phyloP scores from a whole-genome alignment of 768 basidiomycete genomes.

The Scleroderma citrinum region DNA sequence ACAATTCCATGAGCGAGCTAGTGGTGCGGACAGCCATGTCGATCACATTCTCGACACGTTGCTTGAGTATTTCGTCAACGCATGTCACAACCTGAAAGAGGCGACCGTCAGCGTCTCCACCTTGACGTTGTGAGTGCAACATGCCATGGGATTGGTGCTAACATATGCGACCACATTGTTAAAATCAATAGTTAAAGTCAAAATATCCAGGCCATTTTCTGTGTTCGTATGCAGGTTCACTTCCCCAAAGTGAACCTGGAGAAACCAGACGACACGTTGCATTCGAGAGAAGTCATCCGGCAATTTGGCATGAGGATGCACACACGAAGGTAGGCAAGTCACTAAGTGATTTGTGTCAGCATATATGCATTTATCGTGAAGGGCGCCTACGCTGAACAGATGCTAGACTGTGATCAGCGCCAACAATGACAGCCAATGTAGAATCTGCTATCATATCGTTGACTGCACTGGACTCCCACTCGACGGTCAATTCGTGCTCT shows the following conservation, averaged over 20 bases:
- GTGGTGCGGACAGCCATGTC: slow-evolving; percentile 83
- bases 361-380: background rate
- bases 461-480: slow-evolving; percentile 89
- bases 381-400: slow-evolving; percentile 78
- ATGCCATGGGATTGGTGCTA: slow-evolving; percentile 68
- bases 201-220: slow-evolving; percentile 38
- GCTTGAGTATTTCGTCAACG: slow-evolving; percentile 55
- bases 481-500: slow-evolving; percentile 74
- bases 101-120: background rate
- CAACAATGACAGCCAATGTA: slow-evolving; percentile 77
- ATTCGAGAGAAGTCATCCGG: slow-evolving; percentile 38
- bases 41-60: slow-evolving; percentile 76
- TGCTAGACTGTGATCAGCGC: slow-evolving; percentile 89
- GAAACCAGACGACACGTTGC: slow-evolving; percentile 66
- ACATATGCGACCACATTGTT: slow-evolving; percentile 79
- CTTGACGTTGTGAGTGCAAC: slow-evolving; percentile 12
- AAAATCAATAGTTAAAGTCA: slow-evolving; percentile 66
- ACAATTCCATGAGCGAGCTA: slow-evolving; percentile 57
- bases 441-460: slow-evolving; percentile 99
- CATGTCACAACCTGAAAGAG: slow-evolving; percentile 54
- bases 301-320: slow-evolving; percentile 60
- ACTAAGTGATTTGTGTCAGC: no score
- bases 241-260: slow-evolving; percentile 92
- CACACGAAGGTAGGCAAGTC: slow-evolving; percentile 49
- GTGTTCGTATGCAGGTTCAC: slow-evolving; percentile 74